Base-by-base conservation (phyloP, 331 rosid species). In the Phaseolus coccineus region DNA sequence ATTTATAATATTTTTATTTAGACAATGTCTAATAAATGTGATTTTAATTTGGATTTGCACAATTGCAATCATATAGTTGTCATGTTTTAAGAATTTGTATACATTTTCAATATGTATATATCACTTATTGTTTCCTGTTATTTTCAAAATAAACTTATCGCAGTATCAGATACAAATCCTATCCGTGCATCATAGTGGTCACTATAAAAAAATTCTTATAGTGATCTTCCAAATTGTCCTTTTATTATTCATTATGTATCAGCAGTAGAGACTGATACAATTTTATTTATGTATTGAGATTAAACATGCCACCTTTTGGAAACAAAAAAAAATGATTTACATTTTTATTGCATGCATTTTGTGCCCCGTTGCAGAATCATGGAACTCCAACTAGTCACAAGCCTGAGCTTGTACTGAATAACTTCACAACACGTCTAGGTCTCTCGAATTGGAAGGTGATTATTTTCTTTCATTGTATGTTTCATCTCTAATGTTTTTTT, bases 361-460 rank as follows among this genome's bases (percentile, higher is more conserved):
- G 46, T 51, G 25, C 6, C 12, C 61, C 40, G 12, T 46, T 84
- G 74, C 85, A 91, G 97, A 85, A 87, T 87, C 96, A 93, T 88
- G 98, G 99, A 75, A 89, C 71, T 69, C 99, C 99, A 74, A 95
- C 99, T 50, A 80, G 87, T 85, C 99, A 95, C 78, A 78, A 82
- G 73, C 99, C 99, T 2, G 99, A 93, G 91, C 92, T 95, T 85
- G 92, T 95, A 31, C 73, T 95, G 72, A 90, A 78, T 85, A 93
- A 91, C 88, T 95, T 95, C 81, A 89, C 97, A 52, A 93, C 98
- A 74, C 94, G 96, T 46, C 82, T 93, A 46, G 99, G 99, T 19
- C 78, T 93, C 81, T 87, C 94, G 98, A 47, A 4, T 95, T 69
- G 99, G 97, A 87, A 93, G 99, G 99, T 93, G 44, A 52, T 24